phyloP scores from a whole-genome alignment of 1,139 yeast genomes.

The Taiozyma onychis region DNA sequence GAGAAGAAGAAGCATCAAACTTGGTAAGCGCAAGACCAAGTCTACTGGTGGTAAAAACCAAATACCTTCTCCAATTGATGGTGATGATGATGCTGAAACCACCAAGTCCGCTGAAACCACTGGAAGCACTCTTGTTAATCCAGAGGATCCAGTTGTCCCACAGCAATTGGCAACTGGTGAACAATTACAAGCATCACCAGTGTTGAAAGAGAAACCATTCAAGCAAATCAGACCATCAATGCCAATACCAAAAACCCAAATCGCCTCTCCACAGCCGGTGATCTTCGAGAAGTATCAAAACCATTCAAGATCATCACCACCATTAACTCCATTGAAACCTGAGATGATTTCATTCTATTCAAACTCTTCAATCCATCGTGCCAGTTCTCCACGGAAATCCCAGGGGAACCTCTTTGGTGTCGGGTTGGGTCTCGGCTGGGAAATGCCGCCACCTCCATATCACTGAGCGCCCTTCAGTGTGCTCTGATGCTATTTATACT shows the following conservation, averaged over 20 bases:
- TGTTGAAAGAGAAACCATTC: background rate
- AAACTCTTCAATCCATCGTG: slow-evolving; percentile 4
- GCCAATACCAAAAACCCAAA: background rate
- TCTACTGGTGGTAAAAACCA: background rate
- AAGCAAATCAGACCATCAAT: background rate
- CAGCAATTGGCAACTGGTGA: background rate
- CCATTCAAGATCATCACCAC: slow-evolving; percentile 2
- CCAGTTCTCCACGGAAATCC: slow-evolving; percentile 20
- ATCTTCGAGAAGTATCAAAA: slow-evolving; percentile 11
- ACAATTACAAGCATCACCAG: background rate
- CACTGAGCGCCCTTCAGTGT: background rate
- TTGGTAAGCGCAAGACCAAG: slow-evolving; percentile 8
- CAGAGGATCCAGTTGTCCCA: background rate
- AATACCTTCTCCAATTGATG: background rate
- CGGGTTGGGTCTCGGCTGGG: slow-evolving; percentile 17
- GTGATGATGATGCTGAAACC: slow-evolving; percentile 1
- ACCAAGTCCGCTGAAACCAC: slow-evolving; percentile 4
- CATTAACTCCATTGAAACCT: slow-evolving; percentile 8
- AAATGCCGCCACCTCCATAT: slow-evolving; percentile 17
- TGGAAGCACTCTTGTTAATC: slow-evolving; percentile 14
- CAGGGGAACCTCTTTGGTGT: slow-evolving; percentile 15
- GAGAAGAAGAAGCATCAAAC: slow-evolving; percentile 20
- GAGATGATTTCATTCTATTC: background rate
- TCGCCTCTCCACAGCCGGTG: slow-evolving; percentile 5
- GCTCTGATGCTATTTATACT: background rate